A percentile compares a stretch with the other conserved stretches of the same genome.
phyloP scores from a whole-genome alignment of 2,329 filamentous ascomycete genomes.

The Pestalotiopsis sp. region DNA sequence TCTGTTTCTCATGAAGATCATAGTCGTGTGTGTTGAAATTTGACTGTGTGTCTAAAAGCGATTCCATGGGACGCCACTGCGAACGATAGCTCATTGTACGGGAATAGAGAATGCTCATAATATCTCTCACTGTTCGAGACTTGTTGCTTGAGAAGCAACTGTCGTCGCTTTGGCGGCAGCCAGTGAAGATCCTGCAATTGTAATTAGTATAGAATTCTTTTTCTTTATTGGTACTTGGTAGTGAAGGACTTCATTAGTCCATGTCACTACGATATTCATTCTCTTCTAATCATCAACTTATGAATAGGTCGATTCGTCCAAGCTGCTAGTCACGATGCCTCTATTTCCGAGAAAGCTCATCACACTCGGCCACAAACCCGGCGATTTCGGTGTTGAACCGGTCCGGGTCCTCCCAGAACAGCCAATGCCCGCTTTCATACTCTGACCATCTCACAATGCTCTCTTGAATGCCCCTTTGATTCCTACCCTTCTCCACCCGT shows the following conservation, averaged over 20 bases:
- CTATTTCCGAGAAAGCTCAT: background rate
- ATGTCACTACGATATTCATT: background rate
- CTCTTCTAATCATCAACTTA: background rate
- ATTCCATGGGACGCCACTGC: no score
- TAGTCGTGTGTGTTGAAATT: no score
- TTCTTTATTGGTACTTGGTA: no score
- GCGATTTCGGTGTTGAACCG: slow-evolving; percentile 37
- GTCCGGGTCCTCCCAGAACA: slow-evolving; percentile 43
- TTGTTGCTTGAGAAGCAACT: no score
- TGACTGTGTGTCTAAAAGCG: no score
- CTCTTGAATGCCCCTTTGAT: slow-evolving; percentile 5
- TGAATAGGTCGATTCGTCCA: background rate
- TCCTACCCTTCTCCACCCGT: slow-evolving; percentile 26
- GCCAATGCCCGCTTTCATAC: slow-evolving; percentile 41
- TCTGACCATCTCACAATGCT: slow-evolving; percentile 29
- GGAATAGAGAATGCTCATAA: no score
- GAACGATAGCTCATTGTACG: no score
- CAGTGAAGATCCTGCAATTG: no score
- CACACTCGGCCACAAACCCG: slow-evolving; percentile 27
- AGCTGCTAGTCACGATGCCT: background rate
- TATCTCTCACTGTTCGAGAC: no score
- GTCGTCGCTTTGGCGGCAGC: no score
- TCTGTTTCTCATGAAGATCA: no score
- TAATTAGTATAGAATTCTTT: no score
- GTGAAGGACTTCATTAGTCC: background rate